Percentiles rank a stretch among this genome's conserved stretches.
Conservation (phyloP, 2,329 filamentous ascomycete species). For the Xylariomycetidae sp. region DNA sequence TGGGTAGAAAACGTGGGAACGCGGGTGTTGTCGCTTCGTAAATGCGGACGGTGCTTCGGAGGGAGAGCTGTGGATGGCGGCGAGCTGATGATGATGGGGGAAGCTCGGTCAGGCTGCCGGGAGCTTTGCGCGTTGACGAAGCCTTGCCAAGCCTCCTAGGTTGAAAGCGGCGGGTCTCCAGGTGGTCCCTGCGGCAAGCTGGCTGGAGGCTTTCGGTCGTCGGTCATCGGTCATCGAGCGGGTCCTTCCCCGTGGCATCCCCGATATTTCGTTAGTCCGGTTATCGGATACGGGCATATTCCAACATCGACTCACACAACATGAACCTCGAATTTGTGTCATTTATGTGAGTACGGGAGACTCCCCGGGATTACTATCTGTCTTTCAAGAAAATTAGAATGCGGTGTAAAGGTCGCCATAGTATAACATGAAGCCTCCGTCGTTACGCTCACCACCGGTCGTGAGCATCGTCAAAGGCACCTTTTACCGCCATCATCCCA, state of each 20-base stretch:
- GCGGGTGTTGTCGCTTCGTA: not conserved
- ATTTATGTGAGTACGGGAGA: not conserved
- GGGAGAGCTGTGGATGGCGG: not conserved
- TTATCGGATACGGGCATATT: too few species aligned
- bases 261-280: constrained; percentile 9
- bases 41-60: not conserved
- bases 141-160: constrained; percentile 20
- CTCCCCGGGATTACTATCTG: not conserved
- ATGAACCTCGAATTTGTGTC: too few species aligned
- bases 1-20: not conserved
- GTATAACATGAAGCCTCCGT: constrained; percentile 31
- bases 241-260: constrained; percentile 16
- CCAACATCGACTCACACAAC: too few species aligned
- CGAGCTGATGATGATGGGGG: constrained; percentile 3
- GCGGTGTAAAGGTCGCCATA: constrained; percentile 12
- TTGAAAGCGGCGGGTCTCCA: constrained; percentile 5
- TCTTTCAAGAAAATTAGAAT: not conserved
- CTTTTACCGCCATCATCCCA: constrained; percentile 74
- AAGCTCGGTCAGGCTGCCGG: constrained; percentile 20
- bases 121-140: constrained; percentile 24
- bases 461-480: constrained; percentile 72
- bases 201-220: too few species aligned
- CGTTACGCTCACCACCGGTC: constrained; percentile 47
- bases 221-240: constrained; percentile 1
- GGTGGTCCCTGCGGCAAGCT: constrained; percentile 14